Evolutionary conservation across 345 rosid genomes (phyloP).

Genomic region (Turritis glabra): DNA sequence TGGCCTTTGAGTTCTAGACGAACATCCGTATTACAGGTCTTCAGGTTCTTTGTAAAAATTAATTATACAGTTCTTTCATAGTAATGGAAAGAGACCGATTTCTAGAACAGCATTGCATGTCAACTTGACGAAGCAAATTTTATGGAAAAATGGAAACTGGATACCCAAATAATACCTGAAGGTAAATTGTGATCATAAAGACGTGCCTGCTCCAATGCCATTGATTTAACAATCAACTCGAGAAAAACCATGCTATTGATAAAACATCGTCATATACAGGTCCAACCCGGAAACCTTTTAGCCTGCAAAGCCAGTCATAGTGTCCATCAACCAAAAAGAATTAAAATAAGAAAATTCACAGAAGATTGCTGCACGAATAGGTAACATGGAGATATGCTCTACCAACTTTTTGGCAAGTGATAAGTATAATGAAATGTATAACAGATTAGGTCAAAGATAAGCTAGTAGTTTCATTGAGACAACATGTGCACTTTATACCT

Average conservation of each 20-base stretch:
- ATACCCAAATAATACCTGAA: constrained; percentile 55
- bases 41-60: neutral
- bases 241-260: constrained; percentile 99
- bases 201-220: constrained; percentile 97
- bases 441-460: constrained; percentile 8
- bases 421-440: neutral
- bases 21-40: constrained; percentile 8
- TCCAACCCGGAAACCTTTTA: constrained; percentile 98
- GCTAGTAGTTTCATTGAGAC: neutral
- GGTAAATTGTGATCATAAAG: constrained; percentile 86
- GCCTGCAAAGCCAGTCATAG: constrained; percentile 59
- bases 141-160: constrained; percentile 7
- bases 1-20: constrained; percentile 8
- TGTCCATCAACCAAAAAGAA: constrained; percentile 16
- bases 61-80: constrained; percentile 12
- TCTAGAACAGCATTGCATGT: neutral
- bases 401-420: constrained; percentile 7
- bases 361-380: constrained; percentile 21
- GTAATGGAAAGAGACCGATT: constrained; percentile 5
- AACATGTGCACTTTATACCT: constrained; percentile 49
- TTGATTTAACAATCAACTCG: constrained; percentile 94
- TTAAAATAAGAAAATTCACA: constrained; percentile 14
- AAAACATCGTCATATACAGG: constrained; percentile 98
- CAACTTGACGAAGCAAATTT: neutral
- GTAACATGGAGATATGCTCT: constrained; percentile 17